Evolutionary conservation across 148 eudicot species (phyloP).

Genomic region (Tetragonia tetragonoides): DNA sequence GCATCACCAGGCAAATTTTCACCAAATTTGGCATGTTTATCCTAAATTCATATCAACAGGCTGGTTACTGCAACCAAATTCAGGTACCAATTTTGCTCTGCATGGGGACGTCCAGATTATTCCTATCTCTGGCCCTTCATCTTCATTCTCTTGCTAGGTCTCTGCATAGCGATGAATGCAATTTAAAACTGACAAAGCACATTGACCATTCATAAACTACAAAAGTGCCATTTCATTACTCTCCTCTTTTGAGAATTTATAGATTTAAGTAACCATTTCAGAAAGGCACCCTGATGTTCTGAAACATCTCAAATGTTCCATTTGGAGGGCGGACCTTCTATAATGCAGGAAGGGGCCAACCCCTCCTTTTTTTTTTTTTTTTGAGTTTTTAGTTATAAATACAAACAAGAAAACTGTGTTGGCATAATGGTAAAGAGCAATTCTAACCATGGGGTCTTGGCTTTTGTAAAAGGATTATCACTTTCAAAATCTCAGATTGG

Average conservation of each 20-base stretch:
- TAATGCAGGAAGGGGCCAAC: too few relatives aligned
- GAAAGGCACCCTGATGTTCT: too few relatives aligned
- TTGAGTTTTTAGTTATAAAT: too few relatives aligned
- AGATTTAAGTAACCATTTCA: too few relatives aligned
- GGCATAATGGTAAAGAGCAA: too few relatives aligned
- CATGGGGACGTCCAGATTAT: background rate
- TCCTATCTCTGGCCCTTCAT: conserved; percentile 14
- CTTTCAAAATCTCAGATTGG: background rate
- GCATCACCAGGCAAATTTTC: background rate
- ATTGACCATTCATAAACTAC: background rate
- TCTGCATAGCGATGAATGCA: conserved; percentile 16
- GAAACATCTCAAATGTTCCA: too few relatives aligned
- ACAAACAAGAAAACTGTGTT: too few relatives aligned
- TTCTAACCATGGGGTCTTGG: too few relatives aligned
- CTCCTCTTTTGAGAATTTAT: too few relatives aligned
- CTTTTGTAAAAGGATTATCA: conserved; percentile 31
- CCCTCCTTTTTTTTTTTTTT: too few relatives aligned
- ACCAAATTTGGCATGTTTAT: background rate
- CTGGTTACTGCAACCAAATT: background rate
- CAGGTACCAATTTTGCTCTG: background rate
- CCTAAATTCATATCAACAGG: background rate
- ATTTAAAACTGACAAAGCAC: background rate
- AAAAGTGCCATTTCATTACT: too few relatives aligned
- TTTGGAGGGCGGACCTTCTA: too few relatives aligned
- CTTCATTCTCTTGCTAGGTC: conserved; percentile 22